A percentile compares a stretch with the other conserved stretches of the same genome.
Evolutionary conservation across 1,139 yeast species (phyloP).

Genomic region (Zygosaccharomyces sapae): DNA sequence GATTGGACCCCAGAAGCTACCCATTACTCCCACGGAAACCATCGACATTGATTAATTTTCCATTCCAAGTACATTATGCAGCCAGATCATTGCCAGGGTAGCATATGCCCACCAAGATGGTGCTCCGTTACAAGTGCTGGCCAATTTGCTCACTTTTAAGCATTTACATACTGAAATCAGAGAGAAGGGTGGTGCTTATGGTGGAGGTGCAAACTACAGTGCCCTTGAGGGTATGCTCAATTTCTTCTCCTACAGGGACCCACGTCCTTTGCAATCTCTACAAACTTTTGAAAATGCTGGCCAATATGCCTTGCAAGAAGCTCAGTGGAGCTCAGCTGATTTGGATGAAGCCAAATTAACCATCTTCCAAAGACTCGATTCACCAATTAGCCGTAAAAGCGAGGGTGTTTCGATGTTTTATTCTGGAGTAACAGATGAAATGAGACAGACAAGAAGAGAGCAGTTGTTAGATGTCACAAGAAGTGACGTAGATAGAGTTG

Average conservation of each 20-base stretch:
- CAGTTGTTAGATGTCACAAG: conserved; percentile 59
- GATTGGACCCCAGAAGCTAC: conserved; percentile 11
- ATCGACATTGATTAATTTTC: conserved; percentile 58
- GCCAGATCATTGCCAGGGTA: conserved; percentile 68
- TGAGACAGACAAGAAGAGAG: conserved; percentile 77
- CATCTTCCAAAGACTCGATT: conserved; percentile 86
- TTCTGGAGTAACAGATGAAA: conserved; percentile 69
- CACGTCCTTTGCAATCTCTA: conserved; percentile 71
- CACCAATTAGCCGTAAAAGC: conserved; percentile 75
- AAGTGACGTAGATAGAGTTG: conserved; percentile 47
- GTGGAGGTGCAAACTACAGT: conserved; percentile 86
- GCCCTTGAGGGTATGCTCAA: conserved; percentile 77
- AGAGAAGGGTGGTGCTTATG: conserved; percentile 97
- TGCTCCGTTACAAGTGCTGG: conserved; percentile 76
- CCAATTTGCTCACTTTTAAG: conserved; percentile 77
- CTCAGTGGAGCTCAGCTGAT: conserved; percentile 54
- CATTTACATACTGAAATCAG: conserved; percentile 84
- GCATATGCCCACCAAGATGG: conserved; percentile 69
- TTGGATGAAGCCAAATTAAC: conserved; percentile 86
- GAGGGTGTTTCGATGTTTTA: conserved; percentile 70
- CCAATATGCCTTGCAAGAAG: conserved; percentile 47
- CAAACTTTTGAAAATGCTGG: conserved; percentile 58
- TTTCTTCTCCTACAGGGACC: conserved; percentile 90
- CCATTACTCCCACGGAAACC: conserved; percentile 18
- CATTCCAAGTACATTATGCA: conserved; percentile 86